Evolutionary conservation across 768 basidiomycete species (phyloP), one percentile per base, ranked within the genome.

Genomic region (Lactarius sanguifluus): DNA sequence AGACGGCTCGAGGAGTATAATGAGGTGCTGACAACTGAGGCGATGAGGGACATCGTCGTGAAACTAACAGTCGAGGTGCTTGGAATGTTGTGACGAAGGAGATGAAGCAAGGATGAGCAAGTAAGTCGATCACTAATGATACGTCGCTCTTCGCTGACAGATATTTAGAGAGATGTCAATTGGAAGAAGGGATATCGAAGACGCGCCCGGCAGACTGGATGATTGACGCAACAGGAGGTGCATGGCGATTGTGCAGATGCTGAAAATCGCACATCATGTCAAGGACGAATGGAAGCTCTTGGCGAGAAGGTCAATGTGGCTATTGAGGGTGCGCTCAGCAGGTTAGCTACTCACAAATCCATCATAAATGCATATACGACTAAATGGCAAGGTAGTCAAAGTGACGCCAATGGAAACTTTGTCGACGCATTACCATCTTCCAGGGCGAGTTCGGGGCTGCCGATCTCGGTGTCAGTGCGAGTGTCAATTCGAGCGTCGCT

Each of bases 351-450:
- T 34, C n/a, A 50, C n/a, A n/a, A 47, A 13, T 13, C 12, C 12
- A 25, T 25, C 12, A 18, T 43, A 20, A 20, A 18, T 5, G 13
- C 16, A 43, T 20, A 12, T 25, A 13, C 5, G 23, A 25, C 47
- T 50, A 50, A 12, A 50, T 23, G 23, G 47, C 23, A 50, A 50
- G 23, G 34, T 34, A 34, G 34, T 34, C 34, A 34, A 34, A 34
- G 9, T 2, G 34, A 34, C 34, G 34, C 1, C 34, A 34, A 9
- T 10, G 34, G 9, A 9, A 30, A 91, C 75, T 90, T 91, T 73
- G 74, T 92, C 62, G 85, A 86, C 69, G 85, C 79, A 34, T 83
- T 89, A 67, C 9, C n/a, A n/a, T 12, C 12, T n/a, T 36, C 30
- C 56, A 62, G 2, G 65, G 62, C 16, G 61, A 58, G 23, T 52